These are phyloP conservation scores for Ananas comosus DNA, from an alignment of 176 grass and related monocot genomes.

Conservation along the genomic window DNA sequence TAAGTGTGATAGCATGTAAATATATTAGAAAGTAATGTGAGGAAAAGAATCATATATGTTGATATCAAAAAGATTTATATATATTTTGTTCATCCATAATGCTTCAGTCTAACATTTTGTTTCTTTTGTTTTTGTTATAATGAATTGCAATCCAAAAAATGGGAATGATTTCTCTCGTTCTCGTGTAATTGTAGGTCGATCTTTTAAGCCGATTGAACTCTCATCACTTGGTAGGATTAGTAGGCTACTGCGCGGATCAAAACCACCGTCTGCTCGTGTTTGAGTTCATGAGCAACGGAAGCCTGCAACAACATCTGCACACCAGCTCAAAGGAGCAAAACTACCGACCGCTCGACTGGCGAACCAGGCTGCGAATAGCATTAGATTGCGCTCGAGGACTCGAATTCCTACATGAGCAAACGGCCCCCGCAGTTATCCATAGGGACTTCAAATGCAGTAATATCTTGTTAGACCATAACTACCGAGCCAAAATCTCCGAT, in stretches of 20 bases:
- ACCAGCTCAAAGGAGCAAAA: slow-evolving; percentile 1
- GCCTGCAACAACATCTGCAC: slow-evolving; percentile 80
- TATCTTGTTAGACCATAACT: slow-evolving; percentile 69
- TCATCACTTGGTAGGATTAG: slow-evolving; percentile 56
- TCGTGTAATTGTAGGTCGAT: slow-evolving; percentile 47
- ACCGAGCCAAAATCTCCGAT: slow-evolving; percentile 67
- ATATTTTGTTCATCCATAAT: too few species aligned
- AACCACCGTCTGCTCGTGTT: slow-evolving; percentile 86
- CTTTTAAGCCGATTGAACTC: slow-evolving; percentile 79
- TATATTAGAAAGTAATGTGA: too few species aligned
- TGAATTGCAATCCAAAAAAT: slow-evolving; percentile 4
- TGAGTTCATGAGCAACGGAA: slow-evolving; percentile 91
- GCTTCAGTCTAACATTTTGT: background rate
- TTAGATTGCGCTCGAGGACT: slow-evolving; percentile 83
- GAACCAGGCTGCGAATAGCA: slow-evolving; percentile 67
- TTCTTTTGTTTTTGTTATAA: background rate
- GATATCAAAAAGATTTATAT: too few species aligned
- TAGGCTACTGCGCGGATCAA: slow-evolving; percentile 94
- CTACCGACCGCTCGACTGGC: slow-evolving; percentile 53
- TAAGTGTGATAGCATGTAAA: background rate
- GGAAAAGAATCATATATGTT: too few species aligned
- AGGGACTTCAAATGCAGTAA: slow-evolving; percentile 91
- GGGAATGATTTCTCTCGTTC: background rate
- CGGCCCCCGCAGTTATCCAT: slow-evolving; percentile 77
- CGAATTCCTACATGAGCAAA: slow-evolving; percentile 90